phyloP scores from a whole-genome alignment of 2,329 filamentous ascomycete genomes.

The Fusarium irregulare region DNA sequence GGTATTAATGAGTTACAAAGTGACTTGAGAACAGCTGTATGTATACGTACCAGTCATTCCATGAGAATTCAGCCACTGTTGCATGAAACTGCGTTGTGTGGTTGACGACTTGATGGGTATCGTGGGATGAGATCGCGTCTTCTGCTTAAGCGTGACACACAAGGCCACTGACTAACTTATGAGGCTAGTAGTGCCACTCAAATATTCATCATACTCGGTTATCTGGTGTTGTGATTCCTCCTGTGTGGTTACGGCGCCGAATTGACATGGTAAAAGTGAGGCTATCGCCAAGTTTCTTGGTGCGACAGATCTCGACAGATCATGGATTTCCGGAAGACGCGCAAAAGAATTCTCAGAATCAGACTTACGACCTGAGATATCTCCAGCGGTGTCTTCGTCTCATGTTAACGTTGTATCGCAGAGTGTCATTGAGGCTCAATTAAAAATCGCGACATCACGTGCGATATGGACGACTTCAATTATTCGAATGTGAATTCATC shows the following conservation, averaged over 20 bases:
- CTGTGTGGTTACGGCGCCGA: background rate
- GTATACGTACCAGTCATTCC: accelerated
- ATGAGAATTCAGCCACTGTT: background rate
- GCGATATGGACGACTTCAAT: background rate
- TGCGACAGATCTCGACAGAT: background rate
- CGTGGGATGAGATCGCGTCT: background rate
- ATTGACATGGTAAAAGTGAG: background rate
- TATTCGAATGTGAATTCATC: background rate
- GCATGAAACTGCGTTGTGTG: background rate
- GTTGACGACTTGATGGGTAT: background rate
- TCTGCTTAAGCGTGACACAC: background rate
- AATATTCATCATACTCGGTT: background rate
- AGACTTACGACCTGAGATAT: accelerated
- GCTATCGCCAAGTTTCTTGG: background rate
- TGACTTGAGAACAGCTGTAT: accelerated
- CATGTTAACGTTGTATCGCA: background rate
- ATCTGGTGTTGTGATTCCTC: background rate
- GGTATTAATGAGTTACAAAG: accelerated
- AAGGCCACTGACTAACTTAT: background rate
- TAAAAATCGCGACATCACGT: background rate
- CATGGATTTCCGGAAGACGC: background rate
- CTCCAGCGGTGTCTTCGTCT: accelerated
- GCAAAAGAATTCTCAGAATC: background rate
- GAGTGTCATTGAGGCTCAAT: background rate
- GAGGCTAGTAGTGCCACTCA: background rate